Base-by-base conservation (phyloP, 768 basidiomycete species). In the Neoboletus brunneissimus region DNA sequence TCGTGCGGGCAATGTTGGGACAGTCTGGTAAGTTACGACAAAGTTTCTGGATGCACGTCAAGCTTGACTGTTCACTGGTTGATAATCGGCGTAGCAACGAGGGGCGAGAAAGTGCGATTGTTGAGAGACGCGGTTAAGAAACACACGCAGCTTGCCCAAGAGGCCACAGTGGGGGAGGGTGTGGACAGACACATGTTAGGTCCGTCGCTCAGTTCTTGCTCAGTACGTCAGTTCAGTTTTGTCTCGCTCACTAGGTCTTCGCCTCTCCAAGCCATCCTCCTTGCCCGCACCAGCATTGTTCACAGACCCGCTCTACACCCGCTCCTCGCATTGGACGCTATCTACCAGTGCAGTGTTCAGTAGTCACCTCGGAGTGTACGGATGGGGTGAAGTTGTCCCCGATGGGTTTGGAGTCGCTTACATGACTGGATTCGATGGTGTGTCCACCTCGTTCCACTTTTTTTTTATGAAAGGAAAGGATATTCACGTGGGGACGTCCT, bases 371-470 rank as follows among this genome's bases (percentile, higher is more conserved):
- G 81, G 79, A 37, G 84, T 80, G 22, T 94, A 97, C 72, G 94
- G 94, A 15, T 98, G 95, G 95, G 95, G 95, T 48, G 91, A 93
- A 80, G 90, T 98, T 44, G 92, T 96, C 25, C 87, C 91, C 1
- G 87, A 97, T 61, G 95, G 95, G 1, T 98, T 95, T 67, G 95
- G 95, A 32, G 88, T 98, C 31, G 89, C 93, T 13, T 98, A 98
- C 67, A 87, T 93, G 82, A 94, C 94, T n/a, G 90, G 91, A 38
- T 88, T 83, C 64, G 83, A 90, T 60, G 85, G 88, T 87, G 55
- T 53, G 81, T 69, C 37, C 22, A 38, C 38, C 2, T 20, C 29
- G 11, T 41, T 23, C 37, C 29, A 4, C 11, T n/a, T 23, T 27
- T 23, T n/a, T n/a, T 41, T 16, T 10, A 37, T 22, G 23, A 23